Base-by-base conservation (phyloP, 2,329 filamentous ascomycete genomes). In the Colletotrichum tabaci region DNA sequence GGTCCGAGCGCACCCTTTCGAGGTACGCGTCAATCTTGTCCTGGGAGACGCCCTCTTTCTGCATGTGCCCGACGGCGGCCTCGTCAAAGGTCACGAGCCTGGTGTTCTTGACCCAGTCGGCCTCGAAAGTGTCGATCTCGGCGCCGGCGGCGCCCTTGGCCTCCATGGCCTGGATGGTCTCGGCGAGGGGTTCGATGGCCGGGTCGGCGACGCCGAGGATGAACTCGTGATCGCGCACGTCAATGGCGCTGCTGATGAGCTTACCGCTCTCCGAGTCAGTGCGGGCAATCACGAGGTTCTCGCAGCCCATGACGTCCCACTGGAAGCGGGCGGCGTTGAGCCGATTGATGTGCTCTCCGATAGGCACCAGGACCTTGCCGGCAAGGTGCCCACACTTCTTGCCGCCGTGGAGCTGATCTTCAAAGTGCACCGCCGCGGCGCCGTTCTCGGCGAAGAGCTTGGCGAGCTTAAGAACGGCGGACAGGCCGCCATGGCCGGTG, bases 321-420 rank as follows among this genome's bases (percentile, higher is more conserved):
- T 99, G 96, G 85, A 98, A 98, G 71, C 96, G 92, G 3, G 96
- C 92, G 2, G 96, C 95, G 23, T 95, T 92, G 5, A 99, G 90
- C 38, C 96, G 92, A 84, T 98, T 98, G 86, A 98, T 97, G 85
- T 99, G 96, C 81, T 98, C 96, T 72, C 95, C 93, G 0, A 95
- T 91, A 0, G 96, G 96, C 3, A 98, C 96, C 10, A 99, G 87
- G 2, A 98, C 96, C 82, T 98, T 99, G 76, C 96, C 96, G 0
- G 96, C 96, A 73, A 98, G 86, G 83, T 99, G 96, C 18, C 96
- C 96, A 79, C 96, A 99, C 84, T 98, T 99, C 87, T 99, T 99
- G 73, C 96, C 96, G 53, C 96, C 96, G 80, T 98, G 96, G 57
- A 98, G 89, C 84, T 99, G 96, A 79, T 99, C 96, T 82, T 99